phyloP scores from a whole-genome alignment of 768 basidiomycete species.

The Mycena leptocephala region DNA sequence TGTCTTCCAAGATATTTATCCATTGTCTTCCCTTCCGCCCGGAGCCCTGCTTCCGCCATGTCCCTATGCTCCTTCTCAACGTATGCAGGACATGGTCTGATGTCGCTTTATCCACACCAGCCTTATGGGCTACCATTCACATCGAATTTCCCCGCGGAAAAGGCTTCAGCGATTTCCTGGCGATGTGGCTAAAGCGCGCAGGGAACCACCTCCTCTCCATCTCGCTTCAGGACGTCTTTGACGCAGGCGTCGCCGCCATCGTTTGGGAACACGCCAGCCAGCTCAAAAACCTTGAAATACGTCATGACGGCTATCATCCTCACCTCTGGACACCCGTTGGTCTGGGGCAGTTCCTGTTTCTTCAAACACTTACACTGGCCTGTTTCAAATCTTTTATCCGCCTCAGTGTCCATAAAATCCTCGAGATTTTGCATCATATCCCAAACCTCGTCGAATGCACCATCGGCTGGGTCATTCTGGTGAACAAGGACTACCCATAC shows the following conservation, averaged over 20 bases:
- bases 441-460: background rate
- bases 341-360: background rate
- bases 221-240: background rate
- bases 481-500: background rate
- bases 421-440: background rate
- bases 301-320: background rate
- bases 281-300: background rate
- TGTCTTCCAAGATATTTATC: background rate
- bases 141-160: background rate
- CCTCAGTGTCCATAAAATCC: background rate
- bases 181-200: background rate
- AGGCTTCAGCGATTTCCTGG: background rate
- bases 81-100: background rate
- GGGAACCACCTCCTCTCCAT: background rate
- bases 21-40: background rate
- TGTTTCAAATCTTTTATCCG: background rate
- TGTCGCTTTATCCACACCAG: background rate
- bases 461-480: background rate
- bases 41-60: background rate
- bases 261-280: background rate
- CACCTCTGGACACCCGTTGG: background rate
- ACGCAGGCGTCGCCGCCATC: background rate
- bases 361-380: background rate
- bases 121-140: background rate
- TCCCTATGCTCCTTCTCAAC: background rate